These are phyloP conservation scores for Cokeromyces recurvatus DNA, from an alignment of 371 early-diverging fungal genomes.

Conservation along the genomic window DNA sequence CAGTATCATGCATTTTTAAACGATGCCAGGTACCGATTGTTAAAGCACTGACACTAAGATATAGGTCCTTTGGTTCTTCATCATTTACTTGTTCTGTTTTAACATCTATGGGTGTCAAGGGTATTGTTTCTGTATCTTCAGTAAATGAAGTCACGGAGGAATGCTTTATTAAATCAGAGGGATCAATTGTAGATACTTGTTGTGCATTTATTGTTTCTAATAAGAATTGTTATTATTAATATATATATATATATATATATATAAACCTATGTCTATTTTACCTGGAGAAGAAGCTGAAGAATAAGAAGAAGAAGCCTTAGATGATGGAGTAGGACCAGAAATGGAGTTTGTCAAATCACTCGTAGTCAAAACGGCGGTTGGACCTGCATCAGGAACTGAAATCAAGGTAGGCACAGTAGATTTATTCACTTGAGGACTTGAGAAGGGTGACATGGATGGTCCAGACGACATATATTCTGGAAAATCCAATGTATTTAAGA, in stretches of 20 bases:
- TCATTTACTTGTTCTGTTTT: constrained; percentile 5
- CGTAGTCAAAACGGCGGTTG: constrained; percentile 35
- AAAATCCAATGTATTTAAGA: constrained; percentile 16
- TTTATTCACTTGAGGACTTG: constrained; percentile 8
- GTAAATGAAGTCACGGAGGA: too few species aligned
- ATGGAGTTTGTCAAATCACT: too few species aligned
- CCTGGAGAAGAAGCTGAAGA: constrained; percentile 7
- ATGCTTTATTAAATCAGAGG: constrained; percentile 14
- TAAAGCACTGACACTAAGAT: constrained; percentile 58
- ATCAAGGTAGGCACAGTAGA: constrained; percentile 25
- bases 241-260: too few species aligned
- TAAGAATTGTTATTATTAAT: too few species aligned
- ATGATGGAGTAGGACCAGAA: not conserved
- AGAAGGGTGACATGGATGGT: constrained; percentile 20
- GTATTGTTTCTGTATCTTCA: too few species aligned
- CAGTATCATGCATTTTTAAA: constrained; percentile 51
- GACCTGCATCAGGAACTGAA: constrained; percentile 44
- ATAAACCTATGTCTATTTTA: too few species aligned
- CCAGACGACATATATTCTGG: constrained; percentile 31
- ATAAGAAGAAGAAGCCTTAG: not conserved
- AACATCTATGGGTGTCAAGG: too few species aligned
- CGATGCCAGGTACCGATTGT: constrained; percentile 79
- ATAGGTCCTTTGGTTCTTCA: constrained; percentile 23
- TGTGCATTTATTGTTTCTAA: not conserved
- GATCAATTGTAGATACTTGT: constrained; percentile 12